A percentile compares a stretch with the other conserved stretches of the same genome.
Evolutionary conservation across 495 filamentous ascomycete species (phyloP).

Genomic region (Letharia lupina): DNA sequence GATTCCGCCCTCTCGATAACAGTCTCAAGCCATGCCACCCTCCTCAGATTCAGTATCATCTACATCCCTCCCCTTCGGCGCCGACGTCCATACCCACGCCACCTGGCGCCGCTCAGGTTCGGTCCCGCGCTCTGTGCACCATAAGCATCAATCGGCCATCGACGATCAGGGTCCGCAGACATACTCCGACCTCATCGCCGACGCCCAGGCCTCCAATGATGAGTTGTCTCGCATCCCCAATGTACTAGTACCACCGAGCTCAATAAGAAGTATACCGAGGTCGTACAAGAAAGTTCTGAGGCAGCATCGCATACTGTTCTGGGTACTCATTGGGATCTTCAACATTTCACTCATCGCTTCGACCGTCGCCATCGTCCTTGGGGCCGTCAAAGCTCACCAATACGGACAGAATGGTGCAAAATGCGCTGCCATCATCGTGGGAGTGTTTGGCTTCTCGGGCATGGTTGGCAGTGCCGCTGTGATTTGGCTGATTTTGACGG

Average conservation of each 20-base stretch:
- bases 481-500: constrained; percentile 5
- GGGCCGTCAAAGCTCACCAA: neutral
- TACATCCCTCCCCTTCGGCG: constrained; percentile 13
- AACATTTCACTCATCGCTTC: neutral
- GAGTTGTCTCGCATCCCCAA: neutral
- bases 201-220: neutral
- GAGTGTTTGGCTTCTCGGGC: constrained; percentile 7
- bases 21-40: neutral
- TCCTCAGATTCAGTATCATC: constrained; percentile 9
- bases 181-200: constrained; percentile 6
- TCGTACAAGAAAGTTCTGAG: constrained; percentile 3
- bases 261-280: constrained; percentile 10
- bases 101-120: constrained; percentile 6
- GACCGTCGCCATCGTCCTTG: constrained; percentile 7
- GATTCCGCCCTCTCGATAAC: neutral
- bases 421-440: constrained; percentile 8
- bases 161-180: neutral
- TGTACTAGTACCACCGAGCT: constrained; percentile 8
- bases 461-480: neutral
- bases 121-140: neutral
- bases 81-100: constrained; percentile 5
- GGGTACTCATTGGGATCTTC: constrained; percentile 1
- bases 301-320: neutral
- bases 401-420: neutral
- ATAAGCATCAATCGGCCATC: neutral